These are phyloP conservation scores for Fusarium sp. DNA, from an alignment of 2,329 filamentous ascomycete genomes.

Conservation along the genomic window DNA sequence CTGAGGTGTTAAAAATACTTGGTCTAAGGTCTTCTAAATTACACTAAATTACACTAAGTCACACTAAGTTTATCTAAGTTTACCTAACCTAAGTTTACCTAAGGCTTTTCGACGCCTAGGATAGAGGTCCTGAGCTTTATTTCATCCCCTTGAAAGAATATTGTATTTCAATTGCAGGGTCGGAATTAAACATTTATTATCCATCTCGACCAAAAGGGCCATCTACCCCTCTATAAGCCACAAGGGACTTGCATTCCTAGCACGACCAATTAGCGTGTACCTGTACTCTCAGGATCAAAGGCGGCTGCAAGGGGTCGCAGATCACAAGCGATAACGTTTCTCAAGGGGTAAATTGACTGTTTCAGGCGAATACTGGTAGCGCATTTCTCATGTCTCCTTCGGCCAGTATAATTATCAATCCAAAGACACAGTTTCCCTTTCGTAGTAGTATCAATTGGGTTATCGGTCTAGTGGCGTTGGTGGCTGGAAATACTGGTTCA, in stretches of 20 bases:
- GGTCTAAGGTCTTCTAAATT: no score
- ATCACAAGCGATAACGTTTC: not conserved
- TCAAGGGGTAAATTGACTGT: not conserved
- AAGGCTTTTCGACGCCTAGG: no score
- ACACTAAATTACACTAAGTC: no score
- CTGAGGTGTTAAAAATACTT: no score
- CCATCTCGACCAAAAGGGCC: no score
- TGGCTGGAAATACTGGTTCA: not conserved
- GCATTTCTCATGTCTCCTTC: rapidly evolving
- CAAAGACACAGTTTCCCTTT: not conserved
- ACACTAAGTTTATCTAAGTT: no score
- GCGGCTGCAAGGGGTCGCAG: not conserved
- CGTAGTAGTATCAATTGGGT: rapidly evolving
- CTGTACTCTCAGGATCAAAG: not conserved
- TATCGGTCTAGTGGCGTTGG: not conserved
- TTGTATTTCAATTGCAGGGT: no score
- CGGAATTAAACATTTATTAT: not conserved
- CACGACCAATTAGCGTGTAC: not conserved
- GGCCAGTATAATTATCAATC: rapidly evolving
- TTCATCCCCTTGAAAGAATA: no score
- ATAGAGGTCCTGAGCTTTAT: no score
- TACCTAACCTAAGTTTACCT: no score
- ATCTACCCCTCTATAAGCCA: not conserved
- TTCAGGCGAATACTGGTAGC: not conserved
- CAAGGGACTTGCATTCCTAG: not conserved